A percentile compares a stretch with the other conserved stretches of the same genome.
These are phyloP conservation scores for Oxalis stricta DNA, from an alignment of 441 rosid genomes.

Conservation along the genomic window DNA sequence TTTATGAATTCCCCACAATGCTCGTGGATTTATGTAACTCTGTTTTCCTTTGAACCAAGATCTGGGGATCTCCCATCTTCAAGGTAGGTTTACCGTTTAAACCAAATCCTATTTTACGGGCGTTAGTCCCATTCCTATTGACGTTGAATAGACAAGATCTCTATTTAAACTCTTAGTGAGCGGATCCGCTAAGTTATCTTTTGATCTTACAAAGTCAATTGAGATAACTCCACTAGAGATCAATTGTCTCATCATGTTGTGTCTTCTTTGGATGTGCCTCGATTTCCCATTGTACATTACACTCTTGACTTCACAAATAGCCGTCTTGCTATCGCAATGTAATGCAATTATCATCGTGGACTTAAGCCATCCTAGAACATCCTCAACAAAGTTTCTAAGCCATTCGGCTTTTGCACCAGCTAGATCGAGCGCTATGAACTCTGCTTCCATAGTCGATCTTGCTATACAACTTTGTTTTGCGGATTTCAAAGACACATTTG, in stretches of 20 bases:
- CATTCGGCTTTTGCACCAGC: not conserved
- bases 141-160: not conserved
- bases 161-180: not conserved
- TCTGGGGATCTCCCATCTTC: no score
- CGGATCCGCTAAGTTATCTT: not conserved
- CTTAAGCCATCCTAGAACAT: not conserved
- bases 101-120: no score
- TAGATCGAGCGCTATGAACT: not conserved
- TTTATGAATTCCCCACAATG: no score
- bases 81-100: no score
- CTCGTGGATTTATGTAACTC: no score
- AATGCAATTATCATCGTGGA: not conserved
- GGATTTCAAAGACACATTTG: not conserved
- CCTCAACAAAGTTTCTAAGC: not conserved
- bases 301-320: not conserved
- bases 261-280: not conserved
- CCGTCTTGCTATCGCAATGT: not conserved
- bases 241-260: not conserved
- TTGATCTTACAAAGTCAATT: conserved; percentile 1
- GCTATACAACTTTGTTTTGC: not conserved
- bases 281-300: not conserved
- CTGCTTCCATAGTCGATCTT: not conserved
- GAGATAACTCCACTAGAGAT: not conserved
- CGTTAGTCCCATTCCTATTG: not conserved
- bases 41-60: no score